Conservation (phyloP, 805 yeast species). For the Wickerhamiella kurtzmanii region DNA sequence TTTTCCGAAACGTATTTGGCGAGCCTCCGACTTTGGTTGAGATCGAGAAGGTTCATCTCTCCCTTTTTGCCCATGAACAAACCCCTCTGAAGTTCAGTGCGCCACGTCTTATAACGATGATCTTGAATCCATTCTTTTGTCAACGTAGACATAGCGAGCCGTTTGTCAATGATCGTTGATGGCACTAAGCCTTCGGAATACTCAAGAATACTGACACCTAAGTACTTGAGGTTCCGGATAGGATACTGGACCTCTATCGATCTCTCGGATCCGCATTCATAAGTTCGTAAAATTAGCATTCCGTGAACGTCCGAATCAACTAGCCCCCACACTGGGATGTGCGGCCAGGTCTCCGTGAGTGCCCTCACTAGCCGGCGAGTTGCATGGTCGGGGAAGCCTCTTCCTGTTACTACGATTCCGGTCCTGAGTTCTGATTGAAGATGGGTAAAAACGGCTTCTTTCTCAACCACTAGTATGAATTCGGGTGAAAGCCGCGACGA, state of each 20-base stretch:
- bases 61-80: slow-evolving; percentile 38
- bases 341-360: slow-evolving; percentile 22
- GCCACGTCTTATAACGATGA: slow-evolving; percentile 17
- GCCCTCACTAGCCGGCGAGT: slow-evolving; percentile 33
- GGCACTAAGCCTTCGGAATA: slow-evolving; percentile 24
- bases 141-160: slow-evolving; percentile 24
- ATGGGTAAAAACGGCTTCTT: slow-evolving; percentile 34
- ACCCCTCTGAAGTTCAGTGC: slow-evolving; percentile 41
- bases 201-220: slow-evolving; percentile 34
- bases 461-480: slow-evolving; percentile 35
- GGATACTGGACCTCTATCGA: slow-evolving; percentile 8
- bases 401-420: slow-evolving; percentile 39
- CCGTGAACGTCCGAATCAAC: slow-evolving; percentile 62
- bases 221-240: slow-evolving; percentile 17
- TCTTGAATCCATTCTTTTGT: slow-evolving; percentile 19
- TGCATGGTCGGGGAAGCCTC: slow-evolving; percentile 51
- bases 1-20: slow-evolving; percentile 14
- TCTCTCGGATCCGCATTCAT: slow-evolving; percentile 21
- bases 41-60: slow-evolving; percentile 38
- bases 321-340: slow-evolving; percentile 32
- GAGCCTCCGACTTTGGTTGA: slow-evolving; percentile 11
- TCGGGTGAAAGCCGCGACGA: slow-evolving; percentile 18
- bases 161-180: slow-evolving; percentile 23
- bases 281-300: slow-evolving; percentile 34
- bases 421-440: slow-evolving; percentile 18